phyloP scores from a whole-genome alignment of 306 rosid species.

The Spatholobus suberectus region DNA sequence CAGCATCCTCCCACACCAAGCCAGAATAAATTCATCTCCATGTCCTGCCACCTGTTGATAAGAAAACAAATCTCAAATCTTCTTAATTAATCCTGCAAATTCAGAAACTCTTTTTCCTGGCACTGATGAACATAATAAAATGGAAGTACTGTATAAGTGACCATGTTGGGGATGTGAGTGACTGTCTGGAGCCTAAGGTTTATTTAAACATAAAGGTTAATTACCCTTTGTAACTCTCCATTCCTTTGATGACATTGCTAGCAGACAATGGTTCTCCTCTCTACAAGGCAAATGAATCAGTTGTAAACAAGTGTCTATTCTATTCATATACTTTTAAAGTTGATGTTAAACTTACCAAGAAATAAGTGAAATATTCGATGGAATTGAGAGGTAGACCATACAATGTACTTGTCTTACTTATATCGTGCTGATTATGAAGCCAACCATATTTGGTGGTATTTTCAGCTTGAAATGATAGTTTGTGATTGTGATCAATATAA shows the following conservation, averaged over 20 bases:
- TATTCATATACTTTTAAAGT: neutral
- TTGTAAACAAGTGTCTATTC: slow-evolving; percentile 13
- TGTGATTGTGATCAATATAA: slow-evolving; percentile 24
- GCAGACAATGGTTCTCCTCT: slow-evolving; percentile 77
- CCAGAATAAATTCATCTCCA: slow-evolving; percentile 79
- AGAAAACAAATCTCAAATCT: slow-evolving; percentile 24
- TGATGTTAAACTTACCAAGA: slow-evolving; percentile 62
- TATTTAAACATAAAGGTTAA: slow-evolving; percentile 30
- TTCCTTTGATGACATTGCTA: slow-evolving; percentile 48
- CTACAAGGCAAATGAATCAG: slow-evolving; percentile 52
- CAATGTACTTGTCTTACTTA: slow-evolving; percentile 41
- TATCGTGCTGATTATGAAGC: slow-evolving; percentile 44
- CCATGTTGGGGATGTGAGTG: slow-evolving; percentile 16
- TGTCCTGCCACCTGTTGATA: slow-evolving; percentile 66
- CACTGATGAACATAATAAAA: neutral
- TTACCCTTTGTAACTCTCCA: slow-evolving; percentile 67
- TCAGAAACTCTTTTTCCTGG: neutral
- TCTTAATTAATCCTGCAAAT: neutral
- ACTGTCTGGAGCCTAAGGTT: neutral
- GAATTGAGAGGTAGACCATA: slow-evolving; percentile 66
- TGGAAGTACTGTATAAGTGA: slow-evolving; percentile 4
- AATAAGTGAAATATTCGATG: slow-evolving; percentile 61
- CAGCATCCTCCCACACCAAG: slow-evolving; percentile 65
- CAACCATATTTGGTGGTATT: slow-evolving; percentile 39
- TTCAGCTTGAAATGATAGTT: slow-evolving; percentile 30